phyloP scores from a whole-genome alignment of 2,329 filamentous ascomycete genomes.

The Fusarium agapanthi region DNA sequence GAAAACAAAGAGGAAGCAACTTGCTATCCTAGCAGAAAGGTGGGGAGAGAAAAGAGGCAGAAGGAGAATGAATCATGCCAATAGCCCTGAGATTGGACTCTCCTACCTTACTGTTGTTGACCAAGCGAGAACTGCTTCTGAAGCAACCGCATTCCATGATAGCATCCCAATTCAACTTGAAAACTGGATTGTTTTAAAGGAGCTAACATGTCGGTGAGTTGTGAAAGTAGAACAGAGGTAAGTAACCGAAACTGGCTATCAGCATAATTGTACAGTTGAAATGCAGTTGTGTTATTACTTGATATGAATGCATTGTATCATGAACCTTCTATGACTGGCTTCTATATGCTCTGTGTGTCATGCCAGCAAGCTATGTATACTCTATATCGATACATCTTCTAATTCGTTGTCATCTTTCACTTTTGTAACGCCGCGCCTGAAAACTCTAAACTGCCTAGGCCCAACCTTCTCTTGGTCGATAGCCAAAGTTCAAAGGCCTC shows the following conservation, averaged over 20 bases:
- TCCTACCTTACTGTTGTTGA: not conserved
- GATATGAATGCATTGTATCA: not conserved
- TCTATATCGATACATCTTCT: slow-evolving; percentile 38
- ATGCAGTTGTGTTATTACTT: not conserved
- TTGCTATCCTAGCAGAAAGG: not conserved
- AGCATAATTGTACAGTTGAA: not conserved
- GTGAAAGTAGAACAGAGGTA: not conserved
- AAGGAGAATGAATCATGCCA: not conserved
- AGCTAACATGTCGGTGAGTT: not conserved
- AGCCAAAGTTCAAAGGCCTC: slow-evolving; percentile 71
- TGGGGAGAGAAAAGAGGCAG: not conserved
- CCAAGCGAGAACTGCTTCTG: not conserved
- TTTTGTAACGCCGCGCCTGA: slow-evolving; percentile 36
- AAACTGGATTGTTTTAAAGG: not conserved
- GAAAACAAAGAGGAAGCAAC: not conserved
- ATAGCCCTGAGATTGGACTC: not conserved
- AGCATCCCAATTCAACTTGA: not conserved
- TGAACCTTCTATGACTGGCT: not conserved
- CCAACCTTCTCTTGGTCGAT: slow-evolving; percentile 59
- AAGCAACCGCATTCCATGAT: not conserved
- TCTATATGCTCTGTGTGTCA: slow-evolving; percentile 10
- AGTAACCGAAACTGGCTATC: not conserved
- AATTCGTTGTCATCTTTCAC: slow-evolving; percentile 21
- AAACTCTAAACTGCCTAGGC: slow-evolving; percentile 44
- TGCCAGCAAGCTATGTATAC: slow-evolving; percentile 23